Percentiles rank a stretch among this genome's conserved stretches.
phyloP scores from a whole-genome alignment of 495 filamentous ascomycete species.

The Talaromyces ruber region DNA sequence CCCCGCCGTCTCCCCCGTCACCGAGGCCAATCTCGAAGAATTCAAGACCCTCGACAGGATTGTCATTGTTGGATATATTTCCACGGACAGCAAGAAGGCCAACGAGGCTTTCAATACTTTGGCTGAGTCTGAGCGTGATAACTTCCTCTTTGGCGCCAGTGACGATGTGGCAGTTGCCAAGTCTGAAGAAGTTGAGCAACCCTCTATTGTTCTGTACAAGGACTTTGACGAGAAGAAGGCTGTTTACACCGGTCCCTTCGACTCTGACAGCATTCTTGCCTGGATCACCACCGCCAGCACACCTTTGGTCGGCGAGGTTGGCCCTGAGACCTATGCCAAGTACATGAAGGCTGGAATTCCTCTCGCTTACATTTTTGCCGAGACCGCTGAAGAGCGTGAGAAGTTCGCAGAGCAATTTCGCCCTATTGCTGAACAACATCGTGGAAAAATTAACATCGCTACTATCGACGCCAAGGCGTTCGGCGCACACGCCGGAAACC shows the following conservation, averaged over 20 bases:
- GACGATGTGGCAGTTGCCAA: conserved; percentile 78
- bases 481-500: conserved; percentile 90
- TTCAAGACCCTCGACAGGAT: conserved; percentile 99
- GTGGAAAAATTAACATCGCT: conserved; percentile 88
- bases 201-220: conserved; percentile 93
- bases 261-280: conserved; percentile 61
- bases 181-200: conserved; percentile 78
- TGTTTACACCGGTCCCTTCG: conserved; percentile 71
- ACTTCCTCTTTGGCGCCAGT: conserved; percentile 83
- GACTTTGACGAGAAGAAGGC: conserved; percentile 94
- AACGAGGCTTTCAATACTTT: conserved; percentile 71
- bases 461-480: conserved; percentile 95
- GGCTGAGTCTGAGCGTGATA: conserved; percentile 80
- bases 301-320: conserved; percentile 91
- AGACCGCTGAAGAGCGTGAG: conserved; percentile 82
- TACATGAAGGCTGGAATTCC: conserved; percentile 93
- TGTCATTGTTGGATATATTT: conserved; percentile 83
- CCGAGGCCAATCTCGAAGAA: conserved; percentile 73
- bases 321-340: conserved; percentile 91
- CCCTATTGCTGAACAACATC: conserved; percentile 48
- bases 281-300: conserved; percentile 82
- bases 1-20: conserved; percentile 78
- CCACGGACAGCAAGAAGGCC: conserved; percentile 73
- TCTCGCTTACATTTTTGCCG: conserved; percentile 95
- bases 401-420: conserved; percentile 57